Percentiles rank a stretch among this genome's conserved stretches.
Evolutionary conservation across 805 yeast species (phyloP).

Genomic region (Lachancea quebecensis): DNA sequence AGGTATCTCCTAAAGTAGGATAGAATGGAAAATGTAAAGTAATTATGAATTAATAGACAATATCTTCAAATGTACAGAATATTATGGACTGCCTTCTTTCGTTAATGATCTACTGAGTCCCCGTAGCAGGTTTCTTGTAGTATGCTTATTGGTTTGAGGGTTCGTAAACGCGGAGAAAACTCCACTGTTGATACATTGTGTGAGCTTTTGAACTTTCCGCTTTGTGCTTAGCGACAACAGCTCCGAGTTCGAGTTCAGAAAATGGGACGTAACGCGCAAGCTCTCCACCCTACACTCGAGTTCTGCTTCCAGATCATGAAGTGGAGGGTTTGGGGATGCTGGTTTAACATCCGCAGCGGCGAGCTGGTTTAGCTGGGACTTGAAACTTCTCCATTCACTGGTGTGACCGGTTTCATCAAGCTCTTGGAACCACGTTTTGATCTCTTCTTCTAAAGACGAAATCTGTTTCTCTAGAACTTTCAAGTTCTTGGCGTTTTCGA

Average conservation of each 20-base stretch:
- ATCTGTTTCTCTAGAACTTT: conserved; percentile 19
- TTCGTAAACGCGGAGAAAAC: conserved; percentile 2
- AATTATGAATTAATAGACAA: conserved; percentile 4
- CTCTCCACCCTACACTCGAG: conserved; percentile 15
- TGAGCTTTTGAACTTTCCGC: conserved; percentile 14
- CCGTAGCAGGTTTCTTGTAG: conserved; percentile 15
- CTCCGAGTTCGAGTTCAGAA: conserved; percentile 20
- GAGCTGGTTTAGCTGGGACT: background rate
- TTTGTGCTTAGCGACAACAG: conserved; percentile 15
- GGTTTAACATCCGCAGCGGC: conserved; percentile 7
- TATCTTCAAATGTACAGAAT: conserved; percentile 1
- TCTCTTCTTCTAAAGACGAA: conserved; percentile 19
- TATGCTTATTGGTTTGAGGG: conserved; percentile 7
- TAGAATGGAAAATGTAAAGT: conserved; percentile 1
- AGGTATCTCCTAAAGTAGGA: conserved; percentile 51
- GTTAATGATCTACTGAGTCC: conserved; percentile 22
- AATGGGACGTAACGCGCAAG: conserved; percentile 19
- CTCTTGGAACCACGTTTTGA: conserved; percentile 23
- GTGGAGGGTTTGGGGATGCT: conserved; percentile 8
- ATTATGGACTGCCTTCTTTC: background rate
- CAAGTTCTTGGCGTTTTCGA: conserved; percentile 24
- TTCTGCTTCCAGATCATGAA: conserved; percentile 9
- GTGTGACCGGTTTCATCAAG: conserved; percentile 7
- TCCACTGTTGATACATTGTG: conserved; percentile 11
- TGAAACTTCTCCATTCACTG: conserved; percentile 3